Base-by-base conservation (phyloP, 2,329 filamentous ascomycete genomes). In the Colletotrichum chrysophilum region DNA sequence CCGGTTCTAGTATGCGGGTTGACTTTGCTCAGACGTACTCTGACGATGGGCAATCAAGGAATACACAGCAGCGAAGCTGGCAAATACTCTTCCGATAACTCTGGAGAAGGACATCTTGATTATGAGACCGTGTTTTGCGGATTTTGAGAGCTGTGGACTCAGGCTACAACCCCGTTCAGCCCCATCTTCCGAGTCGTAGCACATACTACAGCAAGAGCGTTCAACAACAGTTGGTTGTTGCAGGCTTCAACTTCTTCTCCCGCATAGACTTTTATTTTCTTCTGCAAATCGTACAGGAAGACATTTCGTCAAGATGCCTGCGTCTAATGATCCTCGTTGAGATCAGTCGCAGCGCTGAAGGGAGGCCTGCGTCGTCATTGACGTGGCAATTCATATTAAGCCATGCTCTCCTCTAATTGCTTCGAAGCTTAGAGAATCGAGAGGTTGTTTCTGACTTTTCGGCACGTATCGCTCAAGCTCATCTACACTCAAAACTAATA, bases 1-100 rank as follows among this genome's bases (percentile, higher is more conserved):
- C 0, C 9, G 4, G 18, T n/a, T n/a, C 18, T 0, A n/a, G 18
- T 12, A 0, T 0, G 38, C 16, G 0, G 18, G 5, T 5, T 48
- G 18, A 12, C 18, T 10, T 0, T n/a, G 9, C 0, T 9, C 38
- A 0, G 18, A n/a, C 38, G 38, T 48, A 10, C 18, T 48, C 0
- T n/a, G 5, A 48, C 21, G 8, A 2, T 1, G 5, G 2, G 2
- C 0, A n/a, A 48, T n/a, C 38, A n/a, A 0, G 1, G 9, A 48
- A n/a, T 48, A 48, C 18, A 0, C 1, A 48, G 43, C 10, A 48
- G 43, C 10, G 43, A 48, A 21, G n/a, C 1, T 48, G 2, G 0
- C 10, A 1, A 48, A 48, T 48, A 13, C 43, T 48, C 43, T 48
- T 7, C 0, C 10, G 43, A 48, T 2, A 0, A 48, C n/a, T 13